Evolutionary conservation across 768 basidiomycete genomes (phyloP), one percentile per base, ranked within the genome.

Genomic region (Chlorophyllum brunneum): DNA sequence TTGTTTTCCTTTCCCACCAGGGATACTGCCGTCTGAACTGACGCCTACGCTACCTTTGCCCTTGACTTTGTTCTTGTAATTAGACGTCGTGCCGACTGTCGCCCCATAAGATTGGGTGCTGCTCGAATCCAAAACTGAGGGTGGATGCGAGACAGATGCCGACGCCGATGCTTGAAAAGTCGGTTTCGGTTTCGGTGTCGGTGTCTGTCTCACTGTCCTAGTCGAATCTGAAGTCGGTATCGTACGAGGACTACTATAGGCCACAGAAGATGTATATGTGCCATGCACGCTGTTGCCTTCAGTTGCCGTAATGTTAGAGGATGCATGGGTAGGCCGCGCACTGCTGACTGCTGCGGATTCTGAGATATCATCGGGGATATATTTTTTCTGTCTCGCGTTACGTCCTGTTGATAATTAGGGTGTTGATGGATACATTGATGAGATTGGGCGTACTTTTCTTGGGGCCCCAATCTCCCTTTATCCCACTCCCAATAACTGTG

Each of bases 401-500:
- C 45, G 45, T n/a, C 18, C 45, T 47, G 8, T 18, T 10, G 7
- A 5, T 15, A 4, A 24, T 2, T 20, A 15, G 20, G 31, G 20
- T 10, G 26, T 26, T n/a, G 9, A n/a, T 36, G n/a, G 26, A 43
- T 43, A n/a, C 18, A 15, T 30, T n/a, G 5, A 45, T 29, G 43
- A 45, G 8, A 4, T 9, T 45, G n/a, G n/a, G 18, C 29, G 22
- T 43, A 51, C 50, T 18, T 40, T 27, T 51, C 31, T 15, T 34
- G 8, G 50, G 50, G n/a, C 50, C 50, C 50, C 50, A 51, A 36
- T 51, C 22, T 4, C 50, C 50, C 16, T 26, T 51, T n/a, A 26
- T 34, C 3, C 23, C n/a, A 13, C 24, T 29, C 9, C 3, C 18
- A 24, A 20, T 16, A 8, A 18, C 7, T 10, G 8, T 2, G 11